phyloP scores from a whole-genome alignment of 2,329 filamentous ascomycete species.

The Tolypocladium ovalisporum region DNA sequence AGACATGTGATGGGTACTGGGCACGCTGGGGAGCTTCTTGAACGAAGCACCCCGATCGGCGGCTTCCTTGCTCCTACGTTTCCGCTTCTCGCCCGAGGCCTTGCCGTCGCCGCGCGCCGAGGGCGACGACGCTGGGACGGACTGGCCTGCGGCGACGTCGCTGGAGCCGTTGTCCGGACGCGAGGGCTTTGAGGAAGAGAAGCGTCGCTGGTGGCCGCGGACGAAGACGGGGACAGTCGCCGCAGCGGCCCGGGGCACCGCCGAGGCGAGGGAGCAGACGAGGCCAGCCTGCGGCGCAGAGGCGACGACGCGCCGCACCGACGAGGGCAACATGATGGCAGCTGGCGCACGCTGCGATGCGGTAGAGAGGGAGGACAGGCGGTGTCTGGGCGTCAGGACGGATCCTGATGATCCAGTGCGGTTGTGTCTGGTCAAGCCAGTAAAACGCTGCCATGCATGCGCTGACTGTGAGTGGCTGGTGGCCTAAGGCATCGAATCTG shows the following conservation, averaged over 20 bases:
- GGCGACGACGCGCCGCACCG: constrained; percentile 43
- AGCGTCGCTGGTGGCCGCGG: constrained; percentile 40
- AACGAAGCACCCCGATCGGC: constrained; percentile 32
- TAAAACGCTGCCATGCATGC: constrained; percentile 1
- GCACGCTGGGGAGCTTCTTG: constrained; percentile 59
- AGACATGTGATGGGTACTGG: constrained; percentile 62
- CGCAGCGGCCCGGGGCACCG: constrained; percentile 27
- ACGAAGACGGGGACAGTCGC: constrained; percentile 23
- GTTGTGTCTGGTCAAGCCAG: constrained; percentile 20
- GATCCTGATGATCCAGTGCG: constrained; percentile 20
- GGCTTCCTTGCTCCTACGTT: constrained; percentile 45
- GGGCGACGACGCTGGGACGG: constrained; percentile 35
- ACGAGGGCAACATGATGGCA: constrained; percentile 40
- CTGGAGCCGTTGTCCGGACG: constrained; percentile 46
- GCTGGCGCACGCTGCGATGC: constrained; percentile 10
- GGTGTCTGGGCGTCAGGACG: constrained; percentile 14
- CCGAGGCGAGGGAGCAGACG: constrained; percentile 29
- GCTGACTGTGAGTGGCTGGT: constrained; percentile 1
- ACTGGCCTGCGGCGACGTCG: constrained; percentile 36
- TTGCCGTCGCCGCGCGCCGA: constrained; percentile 30
- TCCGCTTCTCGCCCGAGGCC: constrained; percentile 40
- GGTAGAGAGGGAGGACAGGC: constrained; percentile 7
- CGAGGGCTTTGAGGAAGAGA: constrained; percentile 52
- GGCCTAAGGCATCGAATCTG: constrained; percentile 25
- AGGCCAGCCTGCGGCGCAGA: constrained; percentile 32